A percentile compares a stretch with the other conserved stretches of the same genome.
These are phyloP conservation scores for Linnemannia schmuckeri DNA, from an alignment of 192 early-diverging fungal genomes.

Conservation along the genomic window DNA sequence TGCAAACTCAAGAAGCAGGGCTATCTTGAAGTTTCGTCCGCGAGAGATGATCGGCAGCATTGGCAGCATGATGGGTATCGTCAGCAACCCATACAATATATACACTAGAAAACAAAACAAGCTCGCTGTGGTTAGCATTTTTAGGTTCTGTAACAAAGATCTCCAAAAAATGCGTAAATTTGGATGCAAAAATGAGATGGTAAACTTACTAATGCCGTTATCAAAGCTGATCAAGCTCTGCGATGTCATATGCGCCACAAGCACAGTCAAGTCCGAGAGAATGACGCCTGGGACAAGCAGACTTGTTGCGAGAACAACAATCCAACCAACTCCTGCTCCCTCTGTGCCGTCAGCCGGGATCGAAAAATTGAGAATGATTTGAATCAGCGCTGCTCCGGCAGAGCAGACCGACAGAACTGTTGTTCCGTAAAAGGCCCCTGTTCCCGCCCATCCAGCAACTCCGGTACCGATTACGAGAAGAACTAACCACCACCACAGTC, in stretches of 20 bases:
- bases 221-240: constrained; percentile 32
- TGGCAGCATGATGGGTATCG: constrained; percentile 31
- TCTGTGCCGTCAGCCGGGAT: neutral
- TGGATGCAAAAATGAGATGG: neutral
- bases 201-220: constrained; percentile 28
- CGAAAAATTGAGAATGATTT: constrained; percentile 19
- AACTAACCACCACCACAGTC: constrained; percentile 49
- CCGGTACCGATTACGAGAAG: constrained; percentile 21
- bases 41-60: constrained; percentile 32
- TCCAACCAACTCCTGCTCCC: constrained; percentile 16
- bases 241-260: constrained; percentile 8
- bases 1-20: constrained; percentile 6
- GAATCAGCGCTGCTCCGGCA: constrained; percentile 34
- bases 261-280: constrained; percentile 17
- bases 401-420: constrained; percentile 18
- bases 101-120: constrained; percentile 37
- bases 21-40: constrained; percentile 37
- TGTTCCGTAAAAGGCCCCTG: constrained; percentile 39
- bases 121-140: neutral
- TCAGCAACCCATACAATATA: constrained; percentile 20
- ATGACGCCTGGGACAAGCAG: constrained; percentile 22
- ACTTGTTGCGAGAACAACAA: constrained; percentile 10
- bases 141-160: neutral
- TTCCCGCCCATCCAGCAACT: constrained; percentile 28
- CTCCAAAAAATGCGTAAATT: neutral